Percentiles rank a stretch among this genome's conserved stretches.
These are phyloP conservation scores for Arachnopeziza araneosa DNA, from an alignment of 2,329 filamentous ascomycete genomes.

Conservation along the genomic window DNA sequence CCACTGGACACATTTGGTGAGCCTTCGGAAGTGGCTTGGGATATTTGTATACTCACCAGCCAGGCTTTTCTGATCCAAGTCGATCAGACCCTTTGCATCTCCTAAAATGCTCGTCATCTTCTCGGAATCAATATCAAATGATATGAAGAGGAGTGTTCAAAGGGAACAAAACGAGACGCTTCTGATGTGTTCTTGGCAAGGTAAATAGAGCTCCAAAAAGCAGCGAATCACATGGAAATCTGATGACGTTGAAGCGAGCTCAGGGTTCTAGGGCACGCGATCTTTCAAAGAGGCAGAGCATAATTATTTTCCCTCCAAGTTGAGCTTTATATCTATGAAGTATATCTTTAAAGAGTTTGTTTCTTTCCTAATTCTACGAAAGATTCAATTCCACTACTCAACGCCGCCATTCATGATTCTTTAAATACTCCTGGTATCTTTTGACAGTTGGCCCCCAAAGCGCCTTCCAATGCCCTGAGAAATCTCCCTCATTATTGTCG, in stretches of 20 bases:
- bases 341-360: neutral
- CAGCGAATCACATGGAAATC: neutral
- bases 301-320: neutral
- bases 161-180: neutral
- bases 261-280: neutral
- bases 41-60: conserved; percentile 45
- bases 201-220: neutral
- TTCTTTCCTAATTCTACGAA: neutral
- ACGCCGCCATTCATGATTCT: neutral
- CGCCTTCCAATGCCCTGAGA: neutral
- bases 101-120: conserved; percentile 24
- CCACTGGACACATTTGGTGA: conserved; percentile 51
- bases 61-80: conserved; percentile 62
- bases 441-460: neutral
- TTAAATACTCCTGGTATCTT: neutral
- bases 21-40: conserved; percentile 12
- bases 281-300: neutral
- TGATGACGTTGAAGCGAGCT: neutral
- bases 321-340: neutral
- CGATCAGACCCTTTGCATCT: conserved; percentile 38
- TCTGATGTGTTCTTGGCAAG: neutral
- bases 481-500: conserved; percentile 25
- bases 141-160: neutral
- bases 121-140: neutral
- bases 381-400: neutral